Conservation (phyloP, 441 rosid genomes). For the Pelargonium fulgidum region DNA sequence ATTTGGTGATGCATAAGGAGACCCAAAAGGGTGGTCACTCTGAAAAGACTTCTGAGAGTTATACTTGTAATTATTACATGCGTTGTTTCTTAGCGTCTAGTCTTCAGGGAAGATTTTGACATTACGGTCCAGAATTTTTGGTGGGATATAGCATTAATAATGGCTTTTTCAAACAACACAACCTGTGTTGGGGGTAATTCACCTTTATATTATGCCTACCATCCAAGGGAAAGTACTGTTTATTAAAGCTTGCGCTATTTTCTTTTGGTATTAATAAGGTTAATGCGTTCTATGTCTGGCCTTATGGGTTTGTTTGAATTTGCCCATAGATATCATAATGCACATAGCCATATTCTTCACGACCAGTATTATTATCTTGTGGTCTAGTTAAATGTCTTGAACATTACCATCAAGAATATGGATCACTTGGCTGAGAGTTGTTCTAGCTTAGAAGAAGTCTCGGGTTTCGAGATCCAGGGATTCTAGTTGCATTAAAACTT, state of each 20-base stretch:
- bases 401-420: too few species aligned
- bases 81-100: neutral
- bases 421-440: too few species aligned
- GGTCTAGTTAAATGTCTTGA: too few species aligned
- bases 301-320: neutral
- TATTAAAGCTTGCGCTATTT: neutral
- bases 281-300: neutral
- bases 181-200: neutral
- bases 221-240: neutral
- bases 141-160: neutral
- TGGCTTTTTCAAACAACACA: neutral
- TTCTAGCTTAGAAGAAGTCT: too few species aligned
- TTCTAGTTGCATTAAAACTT: too few species aligned
- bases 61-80: neutral
- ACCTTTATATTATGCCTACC: too few species aligned
- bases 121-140: too few species aligned
- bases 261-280: neutral
- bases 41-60: neutral
- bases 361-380: neutral
- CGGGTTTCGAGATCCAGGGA: too few species aligned
- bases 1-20: too few species aligned
- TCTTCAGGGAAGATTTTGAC: neutral
- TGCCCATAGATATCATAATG: neutral
- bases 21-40: neutral
- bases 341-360: neutral